Evolutionary conservation across 2,329 filamentous ascomycete genomes (phyloP).

Genomic region (Trichophyton simii): DNA sequence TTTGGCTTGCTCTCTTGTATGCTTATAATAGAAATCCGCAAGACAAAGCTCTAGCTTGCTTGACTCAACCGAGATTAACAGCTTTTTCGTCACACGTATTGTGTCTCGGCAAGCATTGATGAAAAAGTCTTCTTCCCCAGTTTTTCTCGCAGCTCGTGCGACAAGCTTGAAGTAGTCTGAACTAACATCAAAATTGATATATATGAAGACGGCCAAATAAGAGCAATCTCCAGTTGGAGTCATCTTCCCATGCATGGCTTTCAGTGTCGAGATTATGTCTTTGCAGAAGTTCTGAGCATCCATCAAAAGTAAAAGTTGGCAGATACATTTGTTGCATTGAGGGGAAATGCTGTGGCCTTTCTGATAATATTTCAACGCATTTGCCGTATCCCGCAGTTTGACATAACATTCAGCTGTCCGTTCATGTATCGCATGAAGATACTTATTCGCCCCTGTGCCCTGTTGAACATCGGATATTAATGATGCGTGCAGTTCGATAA

Average conservation of each 20-base stretch:
- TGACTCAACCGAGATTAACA: conserved; percentile 1
- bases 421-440: conserved; percentile 1
- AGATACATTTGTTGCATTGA: conserved; percentile 5
- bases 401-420: conserved; percentile 6
- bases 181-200: background rate
- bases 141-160: conserved; percentile 6
- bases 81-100: conserved; percentile 7
- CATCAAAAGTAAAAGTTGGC: background rate
- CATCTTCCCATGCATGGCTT: conserved; percentile 5
- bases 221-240: conserved; percentile 3
- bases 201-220: conserved; percentile 5
- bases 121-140: conserved; percentile 10
- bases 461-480: conserved; percentile 2
- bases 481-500: conserved; percentile 8
- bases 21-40: conserved; percentile 6
- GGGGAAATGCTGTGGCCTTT: background rate
- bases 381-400: conserved; percentile 4
- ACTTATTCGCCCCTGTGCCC: background rate
- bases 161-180: background rate
- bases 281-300: background rate
- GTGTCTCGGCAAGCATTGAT: conserved; percentile 7
- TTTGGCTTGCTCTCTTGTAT: conserved; percentile 6
- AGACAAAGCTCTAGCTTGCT: conserved; percentile 7
- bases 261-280: conserved; percentile 9
- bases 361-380: conserved; percentile 3